A percentile compares a stretch with the other conserved stretches of the same genome.
phyloP scores from a whole-genome alignment of 495 filamentous ascomycete species.

The Aspergillus ostianus region DNA sequence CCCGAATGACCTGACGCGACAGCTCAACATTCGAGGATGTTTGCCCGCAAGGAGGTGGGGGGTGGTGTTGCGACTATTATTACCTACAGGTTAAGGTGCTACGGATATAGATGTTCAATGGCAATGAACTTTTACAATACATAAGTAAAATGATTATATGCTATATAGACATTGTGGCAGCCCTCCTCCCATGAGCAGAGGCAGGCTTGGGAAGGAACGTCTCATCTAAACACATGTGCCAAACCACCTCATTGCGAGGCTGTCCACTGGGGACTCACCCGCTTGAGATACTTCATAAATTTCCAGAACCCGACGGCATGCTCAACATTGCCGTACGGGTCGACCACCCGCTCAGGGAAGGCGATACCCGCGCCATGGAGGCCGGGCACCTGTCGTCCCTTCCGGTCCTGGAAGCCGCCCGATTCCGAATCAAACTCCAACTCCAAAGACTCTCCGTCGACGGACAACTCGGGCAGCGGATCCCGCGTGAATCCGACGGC shows the following conservation, averaged over 20 bases:
- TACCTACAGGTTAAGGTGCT: too few species aligned
- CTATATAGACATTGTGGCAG: neutral
- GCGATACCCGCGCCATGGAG: conserved; percentile 60
- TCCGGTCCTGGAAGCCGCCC: conserved; percentile 46
- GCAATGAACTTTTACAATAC: too few species aligned
- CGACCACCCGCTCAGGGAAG: conserved; percentile 57
- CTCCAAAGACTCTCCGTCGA: conserved; percentile 28
- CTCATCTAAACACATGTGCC: neutral
- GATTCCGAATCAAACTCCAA: conserved; percentile 50
- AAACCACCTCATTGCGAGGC: neutral
- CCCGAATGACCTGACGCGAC: too few species aligned
- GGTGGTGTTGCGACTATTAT: too few species aligned
- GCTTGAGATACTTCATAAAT: conserved; percentile 61
- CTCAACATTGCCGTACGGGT: conserved; percentile 60
- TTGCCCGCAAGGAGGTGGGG: too few species aligned
- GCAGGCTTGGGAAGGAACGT: neutral
- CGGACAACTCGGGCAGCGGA: conserved; percentile 42
- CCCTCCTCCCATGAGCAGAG: too few species aligned
- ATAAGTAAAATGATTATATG: too few species aligned
- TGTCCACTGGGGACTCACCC: conserved; percentile 47
- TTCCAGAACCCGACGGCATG: conserved; percentile 61
- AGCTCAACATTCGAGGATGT: too few species aligned
- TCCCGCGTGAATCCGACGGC: conserved; percentile 55
- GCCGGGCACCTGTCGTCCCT: conserved; percentile 40
- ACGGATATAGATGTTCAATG: too few species aligned